Base-by-base conservation (phyloP, 1,284 basidiomycete genomes). In the Somion occarium region DNA sequence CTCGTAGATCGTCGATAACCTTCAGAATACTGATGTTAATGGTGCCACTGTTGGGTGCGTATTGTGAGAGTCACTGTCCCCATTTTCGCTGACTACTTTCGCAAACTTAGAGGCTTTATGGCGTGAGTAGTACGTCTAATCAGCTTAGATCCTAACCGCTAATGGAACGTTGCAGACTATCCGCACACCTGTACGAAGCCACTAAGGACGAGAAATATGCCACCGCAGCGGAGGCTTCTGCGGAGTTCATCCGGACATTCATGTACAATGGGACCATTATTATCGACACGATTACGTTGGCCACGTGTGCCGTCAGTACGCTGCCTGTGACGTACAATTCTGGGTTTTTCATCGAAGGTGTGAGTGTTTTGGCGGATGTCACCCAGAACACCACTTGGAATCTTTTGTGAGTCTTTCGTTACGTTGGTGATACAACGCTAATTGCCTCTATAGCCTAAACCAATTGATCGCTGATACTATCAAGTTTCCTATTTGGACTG, bases 261-360 rank as follows among this genome's bases (percentile, higher is more conserved):
- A 19, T 52, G 15, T 52, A 38, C 37, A 52, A 52, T 27, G 46
- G 47, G 5, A 52, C 51, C 9, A 43, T 52, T 20, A 38, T 52
- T 25, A 20, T 26, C 15, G 51, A 52, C 20, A 42, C 44, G 9
- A 27, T 52, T 20, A 42, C 49, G 13, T 13, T 49, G 18, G n/a
- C 9, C 12, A 42, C 20, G 37, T 52, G 51, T 34, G 26, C 19
- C 25, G 12, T 11, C 18, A 34, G 13, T n/a, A 4, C 13, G 9
- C 18, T 44, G 20, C 7, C 44, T 19, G 25, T 46, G 12, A 51
- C 49, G 15, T 51, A 51, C 41, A 46, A 51, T 38, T 26, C 43
- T 20, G 49, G 49, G 11, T 43, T 51, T 22, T 46, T 46, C 44
- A 49, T 52, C 26, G 46, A 52, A 23, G 51, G 46, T 22, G 38